Conservation (phyloP, 371 early-diverging fungal genomes). For the Mucor saturninus region DNA sequence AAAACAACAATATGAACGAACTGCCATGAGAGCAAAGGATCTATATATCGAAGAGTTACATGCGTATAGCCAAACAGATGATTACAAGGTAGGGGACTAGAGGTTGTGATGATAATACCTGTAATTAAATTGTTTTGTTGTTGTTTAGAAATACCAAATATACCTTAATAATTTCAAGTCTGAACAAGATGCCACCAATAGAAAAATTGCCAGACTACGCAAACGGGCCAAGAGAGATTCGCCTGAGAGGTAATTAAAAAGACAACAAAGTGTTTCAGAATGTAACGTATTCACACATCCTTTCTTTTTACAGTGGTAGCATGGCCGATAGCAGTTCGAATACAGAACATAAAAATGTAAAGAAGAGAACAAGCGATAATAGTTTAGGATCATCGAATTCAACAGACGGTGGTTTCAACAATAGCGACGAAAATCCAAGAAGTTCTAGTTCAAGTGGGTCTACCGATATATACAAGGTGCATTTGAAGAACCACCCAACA, state of each 20-base stretch:
- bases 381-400: constrained; percentile 10
- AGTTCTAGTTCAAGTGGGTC: constrained; percentile 29
- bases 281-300: too few relatives aligned
- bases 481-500: constrained; percentile 1
- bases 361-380: background rate
- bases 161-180: constrained; percentile 42
- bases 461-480: constrained; percentile 22
- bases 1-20: constrained; percentile 43
- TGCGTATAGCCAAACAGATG: constrained; percentile 42
- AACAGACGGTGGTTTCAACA: background rate
- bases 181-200: constrained; percentile 43
- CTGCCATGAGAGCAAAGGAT: constrained; percentile 47
- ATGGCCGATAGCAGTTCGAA: constrained; percentile 24
- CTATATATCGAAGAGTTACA: constrained; percentile 40
- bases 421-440: constrained; percentile 2
- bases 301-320: constrained; percentile 16
- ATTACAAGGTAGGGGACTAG: constrained; percentile 33
- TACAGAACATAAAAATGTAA: constrained; percentile 2
- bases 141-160: constrained; percentile 38
- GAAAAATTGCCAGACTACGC: constrained; percentile 28
- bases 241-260: constrained; percentile 17
- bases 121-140: background rate
- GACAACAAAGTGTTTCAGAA: background rate
- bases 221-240: constrained; percentile 31
- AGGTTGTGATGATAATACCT: background rate